Percentiles rank a stretch among this genome's conserved stretches.
These are phyloP conservation scores for Pascua guehoae DNA, from an alignment of 1,284 basidiomycete genomes.

Conservation along the genomic window DNA sequence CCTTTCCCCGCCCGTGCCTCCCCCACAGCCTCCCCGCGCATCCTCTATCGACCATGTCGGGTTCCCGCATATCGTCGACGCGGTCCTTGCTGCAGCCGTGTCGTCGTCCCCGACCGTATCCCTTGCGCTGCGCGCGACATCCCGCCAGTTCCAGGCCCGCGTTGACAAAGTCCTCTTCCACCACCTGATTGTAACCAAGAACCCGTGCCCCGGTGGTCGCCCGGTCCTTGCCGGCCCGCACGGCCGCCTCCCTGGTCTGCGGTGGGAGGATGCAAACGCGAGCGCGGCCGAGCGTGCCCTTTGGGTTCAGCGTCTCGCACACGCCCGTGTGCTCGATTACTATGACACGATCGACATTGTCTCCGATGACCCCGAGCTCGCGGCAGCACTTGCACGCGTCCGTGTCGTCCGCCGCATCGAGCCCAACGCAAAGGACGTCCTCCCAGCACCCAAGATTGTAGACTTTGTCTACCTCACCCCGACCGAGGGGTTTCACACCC, in stretches of 20 bases:
- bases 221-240: too few species aligned
- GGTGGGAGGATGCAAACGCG: neutral
- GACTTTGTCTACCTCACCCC: constrained; percentile 5
- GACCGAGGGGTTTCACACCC: neutral
- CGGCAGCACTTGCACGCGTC: neutral
- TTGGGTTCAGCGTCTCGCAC: neutral
- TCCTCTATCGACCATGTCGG: too few species aligned
- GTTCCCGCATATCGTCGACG: too few species aligned
- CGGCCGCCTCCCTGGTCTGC: constrained; percentile 4
- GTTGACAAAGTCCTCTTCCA: too few species aligned
- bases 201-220: too few species aligned
- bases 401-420: constrained; percentile 2
- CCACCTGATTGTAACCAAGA: too few species aligned
- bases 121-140: too few species aligned
- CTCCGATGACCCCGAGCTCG: constrained; percentile 1
- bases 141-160: too few species aligned
- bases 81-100: too few species aligned
- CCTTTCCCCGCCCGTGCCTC: too few species aligned
- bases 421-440: neutral
- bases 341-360: constrained; percentile 5
- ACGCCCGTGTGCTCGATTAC: constrained; percentile 7
- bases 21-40: too few species aligned
- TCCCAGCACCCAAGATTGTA: constrained; percentile 1
- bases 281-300: neutral
- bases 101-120: too few species aligned